A percentile compares a stretch with the other conserved stretches of the same genome.
These are phyloP conservation scores for Wickerhamiella lipophila DNA, from an alignment of 805 yeast species.

Conservation along the genomic window DNA sequence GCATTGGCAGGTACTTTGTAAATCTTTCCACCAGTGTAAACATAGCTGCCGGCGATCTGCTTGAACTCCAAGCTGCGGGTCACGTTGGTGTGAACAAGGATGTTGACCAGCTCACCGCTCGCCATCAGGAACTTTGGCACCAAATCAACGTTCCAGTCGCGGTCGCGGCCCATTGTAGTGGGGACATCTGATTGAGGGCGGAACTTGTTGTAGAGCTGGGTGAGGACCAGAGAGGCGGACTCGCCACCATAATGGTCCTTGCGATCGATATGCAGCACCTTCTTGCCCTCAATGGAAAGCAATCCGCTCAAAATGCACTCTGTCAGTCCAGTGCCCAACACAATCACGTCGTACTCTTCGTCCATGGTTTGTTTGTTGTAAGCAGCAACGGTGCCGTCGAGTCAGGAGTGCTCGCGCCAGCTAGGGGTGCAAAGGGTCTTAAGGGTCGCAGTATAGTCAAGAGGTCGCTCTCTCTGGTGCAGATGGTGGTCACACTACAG, in stretches of 20 bases:
- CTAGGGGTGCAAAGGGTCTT: neutral
- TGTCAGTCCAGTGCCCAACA: slow-evolving; percentile 86
- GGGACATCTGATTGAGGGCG: slow-evolving; percentile 44
- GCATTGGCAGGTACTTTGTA: slow-evolving; percentile 93
- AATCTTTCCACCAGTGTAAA: slow-evolving; percentile 75
- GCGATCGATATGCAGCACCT: slow-evolving; percentile 89
- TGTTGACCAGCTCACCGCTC: slow-evolving; percentile 91
- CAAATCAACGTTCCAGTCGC: slow-evolving; percentile 97
- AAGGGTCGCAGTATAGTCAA: too few species aligned
- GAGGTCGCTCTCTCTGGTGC: too few species aligned
- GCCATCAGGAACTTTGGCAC: slow-evolving; percentile 97
- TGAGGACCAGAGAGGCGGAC: slow-evolving; percentile 28
- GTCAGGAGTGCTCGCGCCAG: too few species aligned
- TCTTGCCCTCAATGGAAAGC: slow-evolving; percentile 94
- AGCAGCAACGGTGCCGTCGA: neutral
- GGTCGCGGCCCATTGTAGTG: slow-evolving; percentile 73
- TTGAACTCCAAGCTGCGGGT: slow-evolving; percentile 92
- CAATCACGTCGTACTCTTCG: slow-evolving; percentile 93
- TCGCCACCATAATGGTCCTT: slow-evolving; percentile 88
- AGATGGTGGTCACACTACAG: slow-evolving; percentile 9
- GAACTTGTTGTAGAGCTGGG: slow-evolving; percentile 64
- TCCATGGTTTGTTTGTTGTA: slow-evolving; percentile 46
- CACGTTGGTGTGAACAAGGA: slow-evolving; percentile 88
- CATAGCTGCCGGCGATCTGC: slow-evolving; percentile 92
- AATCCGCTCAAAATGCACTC: slow-evolving; percentile 92